Evolutionary conservation across 2,329 filamentous ascomycete genomes (phyloP).

Genomic region (Davidsoniella virescens): DNA sequence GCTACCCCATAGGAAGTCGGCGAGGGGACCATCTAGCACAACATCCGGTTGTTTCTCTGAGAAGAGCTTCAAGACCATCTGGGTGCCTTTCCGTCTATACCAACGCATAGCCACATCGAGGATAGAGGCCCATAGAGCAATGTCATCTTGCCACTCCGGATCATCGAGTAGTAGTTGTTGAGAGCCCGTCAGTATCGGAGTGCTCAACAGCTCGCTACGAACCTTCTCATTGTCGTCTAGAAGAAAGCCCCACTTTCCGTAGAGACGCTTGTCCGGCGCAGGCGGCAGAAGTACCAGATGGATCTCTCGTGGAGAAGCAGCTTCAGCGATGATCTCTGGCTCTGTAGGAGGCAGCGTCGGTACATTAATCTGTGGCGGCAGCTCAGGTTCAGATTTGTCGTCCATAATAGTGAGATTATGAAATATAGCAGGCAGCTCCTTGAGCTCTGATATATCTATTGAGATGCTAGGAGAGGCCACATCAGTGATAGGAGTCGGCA

Average conservation of each 20-base stretch:
- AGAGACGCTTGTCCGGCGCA: conserved; percentile 3
- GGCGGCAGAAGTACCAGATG: neutral
- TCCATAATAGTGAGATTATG: no score
- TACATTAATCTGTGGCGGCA: no score
- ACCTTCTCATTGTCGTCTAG: conserved; percentile 7
- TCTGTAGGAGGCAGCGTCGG: no score
- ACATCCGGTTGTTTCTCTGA: conserved; percentile 5
- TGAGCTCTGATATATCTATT: no score
- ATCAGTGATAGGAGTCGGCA: no score
- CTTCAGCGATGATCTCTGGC: no score
- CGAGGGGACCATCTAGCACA: conserved; percentile 6
- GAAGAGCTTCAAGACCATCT: conserved; percentile 6
- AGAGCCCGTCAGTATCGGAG: neutral
- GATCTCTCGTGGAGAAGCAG: no score
- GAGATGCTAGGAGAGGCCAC: no score
- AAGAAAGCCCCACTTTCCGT: conserved; percentile 9
- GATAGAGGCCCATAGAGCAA: conserved; percentile 9
- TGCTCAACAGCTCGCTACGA: conserved; percentile 2
- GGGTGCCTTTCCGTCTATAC: conserved; percentile 7
- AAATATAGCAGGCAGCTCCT: no score
- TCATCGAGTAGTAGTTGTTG: conserved; percentile 5
- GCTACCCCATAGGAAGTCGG: conserved; percentile 10
- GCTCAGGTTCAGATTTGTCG: no score
- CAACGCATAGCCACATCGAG: conserved; percentile 9
- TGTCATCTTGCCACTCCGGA: conserved; percentile 7